These are phyloP conservation scores for Coemansia sp. DNA, from an alignment of 192 early-diverging fungal species.

Conservation along the genomic window DNA sequence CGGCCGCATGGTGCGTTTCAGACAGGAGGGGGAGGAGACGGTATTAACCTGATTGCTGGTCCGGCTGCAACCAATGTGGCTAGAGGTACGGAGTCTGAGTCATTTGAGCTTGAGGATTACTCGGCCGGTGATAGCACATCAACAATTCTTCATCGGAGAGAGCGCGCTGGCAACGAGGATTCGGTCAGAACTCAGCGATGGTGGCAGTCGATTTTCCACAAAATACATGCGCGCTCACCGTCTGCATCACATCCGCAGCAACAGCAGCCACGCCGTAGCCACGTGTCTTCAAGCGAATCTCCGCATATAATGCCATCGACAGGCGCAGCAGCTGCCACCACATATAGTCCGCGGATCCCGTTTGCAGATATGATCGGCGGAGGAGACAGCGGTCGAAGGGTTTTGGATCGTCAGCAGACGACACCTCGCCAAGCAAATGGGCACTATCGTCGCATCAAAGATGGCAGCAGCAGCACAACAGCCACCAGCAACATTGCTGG, in stretches of 20 bases:
- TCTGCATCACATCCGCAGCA: not conserved
- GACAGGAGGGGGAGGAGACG: not conserved
- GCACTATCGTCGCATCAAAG: slow-evolving; percentile 5
- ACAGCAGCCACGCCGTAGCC: not conserved
- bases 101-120: slow-evolving; percentile 25
- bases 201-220: slow-evolving; percentile 14
- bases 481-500: not conserved
- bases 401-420: not conserved
- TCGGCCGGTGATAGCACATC: slow-evolving; percentile 43
- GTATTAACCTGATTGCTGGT: not conserved
- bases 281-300: not conserved
- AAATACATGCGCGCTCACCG: not conserved
- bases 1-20: not conserved
- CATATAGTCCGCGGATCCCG: not conserved
- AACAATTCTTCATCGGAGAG: slow-evolving; percentile 25
- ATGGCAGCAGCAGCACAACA: slow-evolving; percentile 10
- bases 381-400: not conserved
- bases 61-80: not conserved
- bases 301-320: not conserved
- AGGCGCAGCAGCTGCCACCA: not conserved
- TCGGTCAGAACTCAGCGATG: slow-evolving; percentile 14
- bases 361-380: not conserved
- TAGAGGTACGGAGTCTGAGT: slow-evolving; percentile 14
- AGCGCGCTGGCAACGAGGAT: slow-evolving; percentile 5
- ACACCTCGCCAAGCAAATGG: not conserved